Percentiles rank a stretch among this genome's conserved stretches.
Conservation (phyloP, 2,329 filamentous ascomycete species). For the Ambrosiella xylebori region DNA sequence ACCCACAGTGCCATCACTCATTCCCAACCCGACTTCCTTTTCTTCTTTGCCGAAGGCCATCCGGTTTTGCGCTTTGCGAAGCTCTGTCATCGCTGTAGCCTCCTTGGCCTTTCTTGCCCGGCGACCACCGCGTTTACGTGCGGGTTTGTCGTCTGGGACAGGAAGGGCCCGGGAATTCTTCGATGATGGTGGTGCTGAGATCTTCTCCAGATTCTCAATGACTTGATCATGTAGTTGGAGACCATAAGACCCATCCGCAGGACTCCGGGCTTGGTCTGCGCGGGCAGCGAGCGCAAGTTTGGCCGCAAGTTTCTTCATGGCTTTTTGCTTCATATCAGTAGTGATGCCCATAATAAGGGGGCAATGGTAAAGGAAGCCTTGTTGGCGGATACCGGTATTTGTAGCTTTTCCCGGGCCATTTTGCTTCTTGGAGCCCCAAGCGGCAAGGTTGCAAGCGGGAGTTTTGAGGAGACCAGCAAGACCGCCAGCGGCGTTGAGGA, state of each 20-base stretch:
- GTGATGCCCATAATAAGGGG: constrained; percentile 75
- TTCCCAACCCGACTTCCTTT: constrained; percentile 78
- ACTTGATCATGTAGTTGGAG: constrained; percentile 69
- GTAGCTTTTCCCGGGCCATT: constrained; percentile 66
- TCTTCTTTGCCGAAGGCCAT: constrained; percentile 95
- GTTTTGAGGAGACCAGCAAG: constrained; percentile 79
- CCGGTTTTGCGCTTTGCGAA: constrained; percentile 89
- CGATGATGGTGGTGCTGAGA: constrained; percentile 81
- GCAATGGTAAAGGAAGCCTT: constrained; percentile 86
- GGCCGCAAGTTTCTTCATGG: constrained; percentile 82
- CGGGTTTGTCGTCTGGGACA: constrained; percentile 86
- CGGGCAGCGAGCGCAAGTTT: constrained; percentile 90
- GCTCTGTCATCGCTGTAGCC: constrained; percentile 87
- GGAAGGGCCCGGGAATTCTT: constrained; percentile 75
- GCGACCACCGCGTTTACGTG: constrained; percentile 78
- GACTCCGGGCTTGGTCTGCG: constrained; percentile 71
- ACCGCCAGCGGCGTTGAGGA: constrained; percentile 89
- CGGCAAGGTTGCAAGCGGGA: constrained; percentile 80
- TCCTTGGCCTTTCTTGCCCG: constrained; percentile 90
- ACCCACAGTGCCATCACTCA: constrained; percentile 68
- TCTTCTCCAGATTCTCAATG: constrained; percentile 72
- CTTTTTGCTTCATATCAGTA: constrained; percentile 75
- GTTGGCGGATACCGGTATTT: constrained; percentile 76
- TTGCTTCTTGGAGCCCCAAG: constrained; percentile 77
- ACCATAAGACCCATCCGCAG: constrained; percentile 65